Base-by-base conservation (phyloP, 768 basidiomycete genomes). In the Tricholoma sp. region DNA sequence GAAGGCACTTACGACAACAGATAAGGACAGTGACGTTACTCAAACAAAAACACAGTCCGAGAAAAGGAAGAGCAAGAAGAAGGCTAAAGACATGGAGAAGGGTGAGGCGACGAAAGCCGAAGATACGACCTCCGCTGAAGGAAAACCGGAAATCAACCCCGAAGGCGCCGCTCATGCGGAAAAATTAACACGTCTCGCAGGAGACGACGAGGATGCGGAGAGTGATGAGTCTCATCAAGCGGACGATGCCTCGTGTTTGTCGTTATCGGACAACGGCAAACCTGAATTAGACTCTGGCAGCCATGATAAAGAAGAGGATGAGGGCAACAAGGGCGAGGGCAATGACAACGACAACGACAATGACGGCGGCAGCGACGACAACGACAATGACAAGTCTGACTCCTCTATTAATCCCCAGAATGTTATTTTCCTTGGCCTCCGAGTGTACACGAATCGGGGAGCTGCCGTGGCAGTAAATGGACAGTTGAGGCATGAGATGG, bases 401-500 rank as follows among this genome's bases (percentile, higher is more conserved):
- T 39, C 12, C 6, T 28, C n/a, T 28, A 55, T 39, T 15, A 56
- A 50, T 8, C 57, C 59, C 20, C 47, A 59, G 1, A 56, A 59
- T 10, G 52, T 59, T 24, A 11, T 66, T 4, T 57, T 62, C 50
- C 52, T 64, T 7, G 65, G 65, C 17, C 52, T 66, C 24, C 57
- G 65, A 7, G 63, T 66, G 15, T 61, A 60, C n/a, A 54, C 41
- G 12, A 41, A 57, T 1, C 45, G 37, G 6, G n/a, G 12, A 6
- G 49, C 59, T 2, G 53, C 34, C 17, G 53, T 51, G 12, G n/a
- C 45, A 37, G 51, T 60, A 20, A 8, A 50, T 18, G 56, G 59
- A 6, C 52, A 45, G 29, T 33, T 50, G 42, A 63, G 71, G 59
- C 61, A 65, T 39, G 59, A 62, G 47, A 62, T 63, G 51, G 59